These are phyloP conservation scores for Aspergillus leporis DNA, from an alignment of 495 filamentous ascomycete genomes.

Conservation along the genomic window DNA sequence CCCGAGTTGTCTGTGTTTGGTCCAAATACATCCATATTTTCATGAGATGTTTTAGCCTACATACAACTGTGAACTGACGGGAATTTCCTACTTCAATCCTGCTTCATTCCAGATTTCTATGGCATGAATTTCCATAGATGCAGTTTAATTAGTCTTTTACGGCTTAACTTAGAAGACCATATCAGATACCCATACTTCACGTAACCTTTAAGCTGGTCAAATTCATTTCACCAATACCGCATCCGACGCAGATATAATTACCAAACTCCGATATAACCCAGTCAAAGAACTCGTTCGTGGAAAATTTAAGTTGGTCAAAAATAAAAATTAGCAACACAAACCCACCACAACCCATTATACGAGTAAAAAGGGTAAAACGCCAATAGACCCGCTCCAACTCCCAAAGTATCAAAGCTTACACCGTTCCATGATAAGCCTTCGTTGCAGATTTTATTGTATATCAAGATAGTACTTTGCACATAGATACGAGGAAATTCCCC, in stretches of 20 bases:
- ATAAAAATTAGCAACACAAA: background rate
- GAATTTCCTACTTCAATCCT: background rate
- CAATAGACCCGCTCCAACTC: slow-evolving; percentile 2
- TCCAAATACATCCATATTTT: slow-evolving; percentile 8
- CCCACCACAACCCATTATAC: background rate
- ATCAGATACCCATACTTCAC: too few relatives aligned
- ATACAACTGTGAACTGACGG: slow-evolving; percentile 8
- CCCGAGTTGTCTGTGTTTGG: slow-evolving; percentile 17
- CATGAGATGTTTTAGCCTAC: slow-evolving; percentile 13
- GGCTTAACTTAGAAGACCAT: background rate
- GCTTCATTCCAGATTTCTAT: background rate
- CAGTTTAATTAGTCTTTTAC: background rate
- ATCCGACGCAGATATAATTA: background rate
- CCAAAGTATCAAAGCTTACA: background rate
- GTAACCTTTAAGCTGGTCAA: background rate
- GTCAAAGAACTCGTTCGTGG: background rate
- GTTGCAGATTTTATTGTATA: background rate
- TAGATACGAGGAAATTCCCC: background rate
- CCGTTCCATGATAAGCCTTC: slow-evolving; percentile 6
- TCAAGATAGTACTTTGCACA: background rate
- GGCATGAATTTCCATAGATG: background rate
- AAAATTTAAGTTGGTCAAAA: background rate
- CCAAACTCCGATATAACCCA: background rate
- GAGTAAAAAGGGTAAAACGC: background rate
- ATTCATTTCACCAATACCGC: background rate